A percentile compares a stretch with the other conserved stretches of the same genome.
Evolutionary conservation across 1,284 basidiomycete species (phyloP).

Genomic region (Phenoliferia sp.): DNA sequence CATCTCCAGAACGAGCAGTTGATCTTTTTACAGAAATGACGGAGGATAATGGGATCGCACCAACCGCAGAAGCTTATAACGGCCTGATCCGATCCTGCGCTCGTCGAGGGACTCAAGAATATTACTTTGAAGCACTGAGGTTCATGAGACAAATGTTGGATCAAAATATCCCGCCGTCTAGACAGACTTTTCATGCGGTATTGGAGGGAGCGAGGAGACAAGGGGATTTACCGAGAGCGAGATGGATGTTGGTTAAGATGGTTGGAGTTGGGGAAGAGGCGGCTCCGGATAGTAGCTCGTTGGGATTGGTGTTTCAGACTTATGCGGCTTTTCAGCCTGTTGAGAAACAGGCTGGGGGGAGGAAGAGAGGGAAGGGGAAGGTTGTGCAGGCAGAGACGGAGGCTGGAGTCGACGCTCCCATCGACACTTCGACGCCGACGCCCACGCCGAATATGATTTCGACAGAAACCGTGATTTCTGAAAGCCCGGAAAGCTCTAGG

Average conservation of each 20-base stretch:
- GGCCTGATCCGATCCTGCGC: conserved; percentile 72
- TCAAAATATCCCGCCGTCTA: conserved; percentile 59
- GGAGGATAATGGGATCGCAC: conserved; percentile 57
- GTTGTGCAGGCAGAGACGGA: conserved; percentile 1
- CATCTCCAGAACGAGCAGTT: conserved; percentile 67
- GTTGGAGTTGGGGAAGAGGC: conserved; percentile 32
- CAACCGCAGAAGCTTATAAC: conserved; percentile 69
- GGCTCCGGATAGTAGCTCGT: conserved; percentile 63
- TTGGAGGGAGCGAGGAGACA: conserved; percentile 82
- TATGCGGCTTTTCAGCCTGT: conserved; percentile 71
- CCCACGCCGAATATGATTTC: too few species aligned
- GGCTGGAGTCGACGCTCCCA: neutral
- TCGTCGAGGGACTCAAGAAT: conserved; percentile 53
- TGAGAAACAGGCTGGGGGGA: conserved; percentile 1
- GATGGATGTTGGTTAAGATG: conserved; percentile 91
- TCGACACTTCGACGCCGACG: neutral
- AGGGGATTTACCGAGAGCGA: conserved; percentile 72
- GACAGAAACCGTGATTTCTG: neutral
- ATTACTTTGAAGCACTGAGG: conserved; percentile 68
- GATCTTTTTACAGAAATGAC: conserved; percentile 92
- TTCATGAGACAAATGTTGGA: conserved; percentile 77
- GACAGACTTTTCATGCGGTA: conserved; percentile 71
- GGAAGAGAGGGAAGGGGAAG: conserved; percentile 12
- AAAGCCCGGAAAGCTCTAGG: neutral
- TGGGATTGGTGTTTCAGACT: conserved; percentile 80